Conservation (phyloP, 345 rosid genomes). For the Gossypium turneri region DNA sequence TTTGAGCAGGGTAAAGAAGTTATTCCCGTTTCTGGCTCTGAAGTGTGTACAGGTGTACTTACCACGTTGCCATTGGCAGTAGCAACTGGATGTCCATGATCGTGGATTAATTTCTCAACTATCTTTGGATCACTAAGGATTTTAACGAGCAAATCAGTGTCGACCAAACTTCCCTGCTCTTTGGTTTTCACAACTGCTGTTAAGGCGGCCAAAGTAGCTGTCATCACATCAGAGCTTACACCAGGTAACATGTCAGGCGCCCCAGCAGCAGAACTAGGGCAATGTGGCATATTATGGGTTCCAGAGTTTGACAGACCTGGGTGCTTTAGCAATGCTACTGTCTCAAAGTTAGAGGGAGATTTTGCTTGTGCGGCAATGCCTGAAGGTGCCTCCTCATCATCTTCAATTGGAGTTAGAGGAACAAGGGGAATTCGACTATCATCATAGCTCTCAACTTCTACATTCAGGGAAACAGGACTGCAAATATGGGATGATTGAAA, state of each 20-base stretch:
- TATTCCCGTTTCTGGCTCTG: conserved; percentile 15
- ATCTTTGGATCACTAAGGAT: conserved; percentile 50
- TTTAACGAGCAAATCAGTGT: conserved; percentile 50
- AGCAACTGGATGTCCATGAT: conserved; percentile 13
- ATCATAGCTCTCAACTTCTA: conserved; percentile 36
- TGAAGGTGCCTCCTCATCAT: conserved; percentile 32
- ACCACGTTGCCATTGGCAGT: not conserved
- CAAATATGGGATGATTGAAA: not conserved
- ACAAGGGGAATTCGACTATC: conserved; percentile 46
- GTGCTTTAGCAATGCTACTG: conserved; percentile 12
- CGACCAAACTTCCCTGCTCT: conserved; percentile 40
- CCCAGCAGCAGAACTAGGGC: not conserved
- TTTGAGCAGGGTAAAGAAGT: not conserved
- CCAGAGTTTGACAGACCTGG: conserved; percentile 15
- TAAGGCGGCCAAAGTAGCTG: conserved; percentile 43
- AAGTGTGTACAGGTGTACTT: conserved; percentile 4
- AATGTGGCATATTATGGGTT: conserved; percentile 1
- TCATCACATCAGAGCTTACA: conserved; percentile 26
- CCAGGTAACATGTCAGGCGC: conserved; percentile 11
- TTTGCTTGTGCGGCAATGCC: conserved; percentile 9
- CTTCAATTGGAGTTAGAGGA: conserved; percentile 58
- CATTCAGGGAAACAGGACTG: conserved; percentile 47
- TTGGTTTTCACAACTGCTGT: conserved; percentile 30
- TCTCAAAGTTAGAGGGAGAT: not conserved
- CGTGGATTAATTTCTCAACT: conserved; percentile 34